phyloP scores from a whole-genome alignment of 108 stramenopile genomes.

The Ochromonas danica region DNA sequence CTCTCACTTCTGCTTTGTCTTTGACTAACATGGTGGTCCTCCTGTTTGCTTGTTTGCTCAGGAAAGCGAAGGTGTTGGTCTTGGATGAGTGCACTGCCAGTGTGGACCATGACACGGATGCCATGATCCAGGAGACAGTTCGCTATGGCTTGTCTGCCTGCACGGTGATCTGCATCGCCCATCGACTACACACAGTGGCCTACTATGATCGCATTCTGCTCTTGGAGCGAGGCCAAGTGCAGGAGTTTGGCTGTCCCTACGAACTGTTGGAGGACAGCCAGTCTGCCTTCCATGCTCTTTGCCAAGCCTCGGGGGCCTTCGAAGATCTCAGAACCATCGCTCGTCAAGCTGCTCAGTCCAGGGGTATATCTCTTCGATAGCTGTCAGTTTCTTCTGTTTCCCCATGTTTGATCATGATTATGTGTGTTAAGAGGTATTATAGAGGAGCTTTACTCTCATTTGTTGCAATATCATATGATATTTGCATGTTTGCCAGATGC shows the following conservation, averaged over 20 bases:
- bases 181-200: slow-evolving; percentile 23
- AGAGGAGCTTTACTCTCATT: too few relatives aligned
- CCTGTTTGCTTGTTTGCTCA: too few relatives aligned
- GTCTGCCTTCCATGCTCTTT: background rate
- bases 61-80: slow-evolving; percentile 36
- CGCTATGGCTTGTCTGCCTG: background rate
- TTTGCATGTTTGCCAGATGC: too few relatives aligned
- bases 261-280: background rate
- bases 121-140: slow-evolving; percentile 24
- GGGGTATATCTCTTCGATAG: too few relatives aligned
- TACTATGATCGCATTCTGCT: slow-evolving; percentile 21
- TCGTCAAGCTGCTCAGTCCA: too few relatives aligned
- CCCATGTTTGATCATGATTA: too few relatives aligned
- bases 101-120: slow-evolving; percentile 41
- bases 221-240: slow-evolving; percentile 24
- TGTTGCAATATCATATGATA: too few relatives aligned
- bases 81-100: slow-evolving; percentile 53
- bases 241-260: background rate
- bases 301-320: background rate
- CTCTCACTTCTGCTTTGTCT: too few relatives aligned
- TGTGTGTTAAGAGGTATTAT: too few relatives aligned
- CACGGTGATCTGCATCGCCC: slow-evolving; percentile 29
- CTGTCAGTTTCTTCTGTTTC: too few relatives aligned
- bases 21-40: too few relatives aligned
- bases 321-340: background rate